Evolutionary conservation across 2,329 filamentous ascomycete species (phyloP), one percentile per base, ranked within the genome.

Genomic region (Colletotrichum falcatum): DNA sequence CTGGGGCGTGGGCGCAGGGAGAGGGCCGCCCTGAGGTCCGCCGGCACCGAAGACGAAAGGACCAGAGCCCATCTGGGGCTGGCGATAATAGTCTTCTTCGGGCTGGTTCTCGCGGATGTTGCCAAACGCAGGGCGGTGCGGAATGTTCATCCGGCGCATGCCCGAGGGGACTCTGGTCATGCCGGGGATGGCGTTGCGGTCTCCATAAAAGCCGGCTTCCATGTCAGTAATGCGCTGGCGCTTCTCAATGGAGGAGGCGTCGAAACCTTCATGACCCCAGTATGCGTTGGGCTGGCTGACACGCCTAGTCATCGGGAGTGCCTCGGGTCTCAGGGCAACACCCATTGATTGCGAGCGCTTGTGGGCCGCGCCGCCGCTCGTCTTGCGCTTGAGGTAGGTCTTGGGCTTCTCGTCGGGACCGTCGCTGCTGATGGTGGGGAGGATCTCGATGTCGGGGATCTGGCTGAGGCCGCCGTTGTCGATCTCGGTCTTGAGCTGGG

Each of bases 391-490:
- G 18, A 68, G 67, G 6, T 71, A 49, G 7, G 74, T 67, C 61
- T 77, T 80, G 9, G 75, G 68, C 56, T 74, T 76, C 7, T 74
- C 73, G n/a, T 77, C 75, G 9, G 76, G 77, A 2, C 74, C 73
- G 39, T 77, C 74, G 12, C 82, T 81, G 44, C 82, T 83, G 73
- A 89, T 86, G 68, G 87, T 85, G 1, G 88, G 87, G 5, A 90
- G 81, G 23, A 90, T 87, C 78, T 90, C 88, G 66, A 90, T 86
- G 70, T 89, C 88, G 0, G 88, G 88, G 2, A 89, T 84, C 66
- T 86, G 83, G 5, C 76, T 78, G 42, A 87, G 76, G 1, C 76
- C 74, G 14, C 82, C 81, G 11, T 77, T 72, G 30, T 83, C 77
- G 60, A 89, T 83, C 55, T 87, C 84, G 0, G 74, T 66, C 73